phyloP scores from a whole-genome alignment of 2,329 filamentous ascomycete species.

The Aureobasidium sp. region DNA sequence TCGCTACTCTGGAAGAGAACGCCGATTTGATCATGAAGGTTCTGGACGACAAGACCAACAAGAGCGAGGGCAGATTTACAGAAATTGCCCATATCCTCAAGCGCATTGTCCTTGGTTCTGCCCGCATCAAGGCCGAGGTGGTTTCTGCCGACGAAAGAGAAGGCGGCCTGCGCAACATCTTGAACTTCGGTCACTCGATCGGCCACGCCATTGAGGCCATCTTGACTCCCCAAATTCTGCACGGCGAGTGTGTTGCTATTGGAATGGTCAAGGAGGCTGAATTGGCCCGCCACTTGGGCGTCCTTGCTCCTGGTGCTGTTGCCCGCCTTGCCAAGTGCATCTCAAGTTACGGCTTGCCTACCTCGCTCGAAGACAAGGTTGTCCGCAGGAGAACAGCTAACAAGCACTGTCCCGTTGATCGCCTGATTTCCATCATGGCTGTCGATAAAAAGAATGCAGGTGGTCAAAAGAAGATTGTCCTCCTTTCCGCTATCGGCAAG shows the following conservation, averaged over 20 bases:
- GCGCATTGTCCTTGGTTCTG: conserved; percentile 73
- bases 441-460: conserved; percentile 99
- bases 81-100: conserved; percentile 50
- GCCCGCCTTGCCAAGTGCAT: conserved; percentile 88
- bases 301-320: conserved; percentile 78
- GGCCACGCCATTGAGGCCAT: conserved; percentile 96
- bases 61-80: conserved; percentile 53
- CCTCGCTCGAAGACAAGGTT: conserved; percentile 72
- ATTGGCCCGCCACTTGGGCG: conserved; percentile 77
- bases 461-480: conserved; percentile 87
- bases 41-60: conserved; percentile 50
- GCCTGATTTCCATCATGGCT: conserved; percentile 84
- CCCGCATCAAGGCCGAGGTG: conserved; percentile 87
- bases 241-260: conserved; percentile 92
- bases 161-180: conserved; percentile 82
- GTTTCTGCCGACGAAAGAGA: conserved; percentile 93
- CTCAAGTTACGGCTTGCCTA: conserved; percentile 84
- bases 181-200: conserved; percentile 98
- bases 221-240: conserved; percentile 86
- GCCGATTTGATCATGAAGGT: conserved; percentile 67
- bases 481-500: conserved; percentile 81
- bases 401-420: conserved; percentile 79
- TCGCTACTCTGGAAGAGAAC: conserved; percentile 73
- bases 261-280: conserved; percentile 99
- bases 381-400: conserved; percentile 75